Percentiles rank a stretch among this genome's conserved stretches.
Conservation (phyloP, 2,329 filamentous ascomycete genomes). For the Alternaria dauci region DNA sequence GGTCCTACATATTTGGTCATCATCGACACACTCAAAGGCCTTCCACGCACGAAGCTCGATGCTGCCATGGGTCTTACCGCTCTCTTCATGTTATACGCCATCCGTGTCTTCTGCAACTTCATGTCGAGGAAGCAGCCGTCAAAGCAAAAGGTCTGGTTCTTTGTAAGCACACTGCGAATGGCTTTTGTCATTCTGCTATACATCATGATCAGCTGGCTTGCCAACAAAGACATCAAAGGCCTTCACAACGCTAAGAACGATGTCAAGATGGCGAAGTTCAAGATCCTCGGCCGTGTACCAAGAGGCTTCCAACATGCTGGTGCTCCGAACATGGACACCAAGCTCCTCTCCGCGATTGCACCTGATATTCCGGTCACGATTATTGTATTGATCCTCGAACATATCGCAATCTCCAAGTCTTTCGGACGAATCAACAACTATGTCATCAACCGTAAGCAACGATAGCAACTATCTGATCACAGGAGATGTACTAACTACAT, state of each 20-base stretch:
- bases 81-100: conserved; percentile 74
- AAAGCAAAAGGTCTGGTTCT: conserved; percentile 84
- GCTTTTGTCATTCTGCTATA: conserved; percentile 92
- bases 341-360: conserved; percentile 73
- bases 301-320: conserved; percentile 75
- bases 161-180: conserved; percentile 87
- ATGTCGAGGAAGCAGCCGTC: conserved; percentile 74
- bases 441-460: conserved; percentile 72
- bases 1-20: conserved; percentile 83
- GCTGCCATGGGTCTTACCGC: conserved; percentile 88
- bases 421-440: conserved; percentile 98
- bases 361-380: conserved; percentile 82
- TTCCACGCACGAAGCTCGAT: conserved; percentile 74
- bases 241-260: conserved; percentile 57
- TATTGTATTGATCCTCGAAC: conserved; percentile 95
- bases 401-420: conserved; percentile 96
- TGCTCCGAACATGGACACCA: conserved; percentile 71
- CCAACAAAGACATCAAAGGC: conserved; percentile 67
- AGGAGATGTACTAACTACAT: not conserved
- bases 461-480: not conserved
- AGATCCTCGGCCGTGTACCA: conserved; percentile 58
- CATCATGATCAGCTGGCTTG: conserved; percentile 87
- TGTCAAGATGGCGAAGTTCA: conserved; percentile 69
- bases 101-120: conserved; percentile 37
- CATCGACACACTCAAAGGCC: conserved; percentile 81